Evolutionary conservation across 1,284 basidiomycete genomes (phyloP).

Genomic region (Ceratobasidium sp.): DNA sequence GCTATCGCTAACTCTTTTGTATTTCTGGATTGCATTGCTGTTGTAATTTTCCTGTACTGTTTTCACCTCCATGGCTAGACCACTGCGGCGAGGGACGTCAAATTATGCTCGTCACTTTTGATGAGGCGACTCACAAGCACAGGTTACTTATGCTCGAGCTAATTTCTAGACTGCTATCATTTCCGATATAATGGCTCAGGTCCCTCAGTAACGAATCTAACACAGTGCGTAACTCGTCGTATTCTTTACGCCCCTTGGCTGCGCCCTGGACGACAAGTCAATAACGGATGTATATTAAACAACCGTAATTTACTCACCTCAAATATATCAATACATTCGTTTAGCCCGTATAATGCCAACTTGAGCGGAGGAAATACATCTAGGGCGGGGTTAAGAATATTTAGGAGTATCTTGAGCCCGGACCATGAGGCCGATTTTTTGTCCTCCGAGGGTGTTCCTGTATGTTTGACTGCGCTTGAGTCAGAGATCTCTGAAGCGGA

Average conservation of each 20-base stretch:
- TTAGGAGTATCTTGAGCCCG: not conserved
- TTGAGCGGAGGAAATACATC: not conserved
- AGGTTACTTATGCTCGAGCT: not conserved
- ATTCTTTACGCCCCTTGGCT: slow-evolving; percentile 2
- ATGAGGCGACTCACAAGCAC: not conserved
- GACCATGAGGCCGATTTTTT: not conserved
- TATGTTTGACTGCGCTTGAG: no score
- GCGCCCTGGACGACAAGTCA: not conserved
- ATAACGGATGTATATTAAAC: not conserved
- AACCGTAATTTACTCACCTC: not conserved
- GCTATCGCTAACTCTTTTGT: not conserved
- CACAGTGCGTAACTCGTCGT: not conserved
- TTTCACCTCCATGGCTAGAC: not conserved
- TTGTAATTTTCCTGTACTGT: not conserved
- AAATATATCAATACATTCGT: not conserved
- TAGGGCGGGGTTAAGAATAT: not conserved
- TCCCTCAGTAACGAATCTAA: not conserved
- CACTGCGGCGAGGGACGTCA: not conserved
- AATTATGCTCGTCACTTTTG: no score
- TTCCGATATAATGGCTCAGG: not conserved
- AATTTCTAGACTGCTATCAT: not conserved
- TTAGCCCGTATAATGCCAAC: not conserved
- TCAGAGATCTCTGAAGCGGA: no score
- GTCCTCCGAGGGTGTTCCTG: no score
- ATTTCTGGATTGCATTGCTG: not conserved